Percentiles rank a stretch among this genome's conserved stretches.
phyloP scores from a whole-genome alignment of 345 rosid species.

The Populus euphratica region DNA sequence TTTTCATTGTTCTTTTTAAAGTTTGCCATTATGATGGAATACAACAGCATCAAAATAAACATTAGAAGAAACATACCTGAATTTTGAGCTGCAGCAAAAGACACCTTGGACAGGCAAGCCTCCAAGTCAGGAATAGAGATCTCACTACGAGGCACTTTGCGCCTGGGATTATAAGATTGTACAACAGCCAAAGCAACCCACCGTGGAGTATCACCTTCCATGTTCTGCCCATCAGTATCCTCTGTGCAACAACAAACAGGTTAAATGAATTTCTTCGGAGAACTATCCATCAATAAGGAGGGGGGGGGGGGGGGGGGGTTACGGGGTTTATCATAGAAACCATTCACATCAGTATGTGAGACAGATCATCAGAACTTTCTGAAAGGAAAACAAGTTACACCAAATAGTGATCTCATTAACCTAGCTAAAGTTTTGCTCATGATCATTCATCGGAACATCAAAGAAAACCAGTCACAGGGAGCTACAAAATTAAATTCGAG shows the following conservation, averaged over 20 bases:
- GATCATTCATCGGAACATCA: background rate
- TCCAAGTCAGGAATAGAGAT: conserved; percentile 74
- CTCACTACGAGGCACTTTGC: conserved; percentile 63
- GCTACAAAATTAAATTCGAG: background rate
- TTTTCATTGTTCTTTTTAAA: background rate
- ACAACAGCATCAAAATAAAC: background rate
- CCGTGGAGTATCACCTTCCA: conserved; percentile 22
- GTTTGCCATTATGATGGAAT: background rate
- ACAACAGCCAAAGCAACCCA: conserved; percentile 84
- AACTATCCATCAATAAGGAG: too few species aligned
- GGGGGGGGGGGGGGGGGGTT: too few species aligned
- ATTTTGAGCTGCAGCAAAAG: conserved; percentile 62
- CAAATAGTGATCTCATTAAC: background rate
- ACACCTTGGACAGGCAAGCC: conserved; percentile 61
- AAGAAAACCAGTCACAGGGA: background rate
- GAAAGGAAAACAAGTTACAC: background rate
- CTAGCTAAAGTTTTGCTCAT: background rate
- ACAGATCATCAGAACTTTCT: background rate
- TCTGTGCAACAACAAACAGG: conserved; percentile 26
- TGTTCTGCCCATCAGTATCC: conserved; percentile 31
- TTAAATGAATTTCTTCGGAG: background rate
- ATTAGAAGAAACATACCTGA: conserved; percentile 40
- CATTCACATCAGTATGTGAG: background rate
- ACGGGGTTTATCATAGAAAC: too few species aligned
- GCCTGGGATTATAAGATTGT: conserved; percentile 68